Conservation (phyloP, 768 basidiomycete genomes). For the Mycena alexandri region DNA sequence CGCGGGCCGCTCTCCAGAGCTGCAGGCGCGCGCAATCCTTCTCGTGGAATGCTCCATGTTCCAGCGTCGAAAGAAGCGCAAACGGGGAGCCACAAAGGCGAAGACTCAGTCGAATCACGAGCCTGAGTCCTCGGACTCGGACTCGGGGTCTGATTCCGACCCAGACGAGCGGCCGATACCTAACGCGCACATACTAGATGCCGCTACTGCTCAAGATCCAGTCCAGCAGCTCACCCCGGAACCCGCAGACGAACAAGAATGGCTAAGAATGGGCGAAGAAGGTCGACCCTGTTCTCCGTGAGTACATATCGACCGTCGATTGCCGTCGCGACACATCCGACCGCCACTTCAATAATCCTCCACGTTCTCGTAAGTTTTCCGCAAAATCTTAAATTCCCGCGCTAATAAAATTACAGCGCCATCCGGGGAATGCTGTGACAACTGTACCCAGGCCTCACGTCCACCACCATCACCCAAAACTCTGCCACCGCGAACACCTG, state of each 20-base stretch:
- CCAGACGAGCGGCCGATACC: not conserved
- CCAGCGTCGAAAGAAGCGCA: constrained; percentile 35
- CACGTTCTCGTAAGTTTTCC: constrained; percentile 38
- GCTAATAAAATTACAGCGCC: constrained; percentile 16
- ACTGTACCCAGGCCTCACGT: not conserved
- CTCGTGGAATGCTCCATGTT: constrained; percentile 47
- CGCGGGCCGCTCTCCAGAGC: constrained; percentile 39
- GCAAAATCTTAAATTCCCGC: not conserved
- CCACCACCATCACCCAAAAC: not conserved
- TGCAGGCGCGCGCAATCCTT: constrained; percentile 45
- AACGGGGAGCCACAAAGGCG: constrained; percentile 23
- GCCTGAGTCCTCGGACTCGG: constrained; percentile 8
- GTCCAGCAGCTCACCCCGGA: too few relatives aligned
- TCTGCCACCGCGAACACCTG: constrained; percentile 24
- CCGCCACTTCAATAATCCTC: constrained; percentile 50
- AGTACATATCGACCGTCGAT: constrained; percentile 35
- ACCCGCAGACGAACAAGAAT: constrained; percentile 14
- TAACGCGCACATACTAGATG: constrained; percentile 17
- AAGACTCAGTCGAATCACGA: not conserved
- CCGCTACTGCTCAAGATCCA: too few relatives aligned
- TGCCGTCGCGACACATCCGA: constrained; percentile 48
- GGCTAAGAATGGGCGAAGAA: constrained; percentile 44
- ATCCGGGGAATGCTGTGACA: constrained; percentile 41
- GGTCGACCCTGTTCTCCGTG: constrained; percentile 41
- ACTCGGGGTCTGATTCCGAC: constrained; percentile 3